Evolutionary conservation across 2,329 filamentous ascomycete species (phyloP).

Genomic region (Aspergillus fumigatiaffinis): DNA sequence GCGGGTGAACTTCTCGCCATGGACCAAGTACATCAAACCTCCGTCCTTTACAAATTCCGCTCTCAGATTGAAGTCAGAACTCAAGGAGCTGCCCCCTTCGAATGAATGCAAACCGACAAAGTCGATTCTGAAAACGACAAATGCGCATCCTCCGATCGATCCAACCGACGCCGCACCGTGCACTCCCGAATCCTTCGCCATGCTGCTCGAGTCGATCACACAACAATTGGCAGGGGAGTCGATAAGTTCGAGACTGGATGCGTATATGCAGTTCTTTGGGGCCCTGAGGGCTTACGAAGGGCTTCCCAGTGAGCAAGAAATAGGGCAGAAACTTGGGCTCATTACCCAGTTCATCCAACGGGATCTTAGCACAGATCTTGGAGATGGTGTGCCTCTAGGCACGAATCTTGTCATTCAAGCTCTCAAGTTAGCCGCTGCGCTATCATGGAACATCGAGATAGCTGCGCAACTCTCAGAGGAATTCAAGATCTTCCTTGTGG

Average conservation of each 20-base stretch:
- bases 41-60: slow-evolving; percentile 31
- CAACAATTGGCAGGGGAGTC: slow-evolving; percentile 75
- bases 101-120: slow-evolving; percentile 57
- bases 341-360: slow-evolving; percentile 79
- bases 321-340: slow-evolving; percentile 71
- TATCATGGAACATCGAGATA: slow-evolving; percentile 71
- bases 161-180: slow-evolving; percentile 43
- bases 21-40: slow-evolving; percentile 52
- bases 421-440: slow-evolving; percentile 69
- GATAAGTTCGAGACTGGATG: slow-evolving; percentile 71
- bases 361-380: slow-evolving; percentile 65
- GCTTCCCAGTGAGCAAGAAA: slow-evolving; percentile 67
- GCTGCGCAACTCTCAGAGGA: slow-evolving; percentile 69
- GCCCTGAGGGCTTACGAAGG: slow-evolving; percentile 78
- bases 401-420: slow-evolving; percentile 71
- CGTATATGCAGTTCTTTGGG: slow-evolving; percentile 74
- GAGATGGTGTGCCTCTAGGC: slow-evolving; percentile 54
- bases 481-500: slow-evolving; percentile 74
- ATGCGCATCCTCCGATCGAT: slow-evolving; percentile 40
- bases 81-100: slow-evolving; percentile 45
- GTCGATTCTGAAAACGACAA: slow-evolving; percentile 74
- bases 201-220: slow-evolving; percentile 80
- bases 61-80: slow-evolving; percentile 36
- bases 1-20: slow-evolving; percentile 61
- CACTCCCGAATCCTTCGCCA: slow-evolving; percentile 59